Conservation (phyloP, 768 basidiomycete species). For the Psilocybe cyanescens region DNA sequence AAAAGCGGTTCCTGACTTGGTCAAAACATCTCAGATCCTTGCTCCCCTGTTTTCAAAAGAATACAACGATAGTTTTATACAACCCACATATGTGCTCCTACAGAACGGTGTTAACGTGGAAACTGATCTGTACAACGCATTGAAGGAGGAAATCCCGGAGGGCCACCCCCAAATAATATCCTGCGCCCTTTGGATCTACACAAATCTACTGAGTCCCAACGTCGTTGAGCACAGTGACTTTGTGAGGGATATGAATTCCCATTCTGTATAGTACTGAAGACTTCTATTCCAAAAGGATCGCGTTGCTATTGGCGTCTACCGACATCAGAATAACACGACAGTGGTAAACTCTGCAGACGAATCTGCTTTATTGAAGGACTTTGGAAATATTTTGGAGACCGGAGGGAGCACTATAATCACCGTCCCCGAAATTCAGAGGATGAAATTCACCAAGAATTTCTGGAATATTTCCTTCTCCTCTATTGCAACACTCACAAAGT, state of each 20-base stretch:
- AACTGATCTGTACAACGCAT: constrained; percentile 58
- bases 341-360: constrained; percentile 47
- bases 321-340: constrained; percentile 43
- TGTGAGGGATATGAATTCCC: constrained; percentile 34
- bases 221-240: constrained; percentile 56
- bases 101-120: constrained; percentile 80
- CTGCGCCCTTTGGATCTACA: constrained; percentile 55
- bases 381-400: constrained; percentile 45
- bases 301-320: constrained; percentile 55
- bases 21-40: constrained; percentile 57
- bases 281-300: constrained; percentile 43
- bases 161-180: constrained; percentile 55
- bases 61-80: constrained; percentile 46
- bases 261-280: background rate
- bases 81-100: constrained; percentile 63
- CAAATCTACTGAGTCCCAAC: constrained; percentile 50
- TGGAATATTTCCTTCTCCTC: constrained; percentile 65
- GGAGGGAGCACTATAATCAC: constrained; percentile 53
- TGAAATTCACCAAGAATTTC: constrained; percentile 66
- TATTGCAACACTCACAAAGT: constrained; percentile 53
- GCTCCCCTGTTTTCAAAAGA: constrained; percentile 52
- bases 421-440: constrained; percentile 62
- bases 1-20: constrained; percentile 71
- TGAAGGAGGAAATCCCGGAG: constrained; percentile 32
- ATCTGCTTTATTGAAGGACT: constrained; percentile 42